Evolutionary conservation across 768 basidiomycete genomes (phyloP).

Genomic region (Leccinellum luteum): DNA sequence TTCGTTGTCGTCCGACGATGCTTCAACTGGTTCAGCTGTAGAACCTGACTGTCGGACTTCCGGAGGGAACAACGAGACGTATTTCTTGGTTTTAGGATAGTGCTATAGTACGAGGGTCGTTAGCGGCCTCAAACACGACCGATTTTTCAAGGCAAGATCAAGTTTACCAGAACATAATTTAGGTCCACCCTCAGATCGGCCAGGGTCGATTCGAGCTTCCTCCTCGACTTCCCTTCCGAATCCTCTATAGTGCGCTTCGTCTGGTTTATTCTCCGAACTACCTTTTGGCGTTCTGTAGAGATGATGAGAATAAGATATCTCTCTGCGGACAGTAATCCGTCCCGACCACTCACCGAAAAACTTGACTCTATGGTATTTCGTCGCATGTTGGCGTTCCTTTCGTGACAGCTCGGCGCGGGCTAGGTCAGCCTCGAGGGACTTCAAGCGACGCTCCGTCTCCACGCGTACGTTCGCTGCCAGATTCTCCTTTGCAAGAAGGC

Average conservation of each 20-base stretch:
- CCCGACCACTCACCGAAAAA: constrained; percentile 72
- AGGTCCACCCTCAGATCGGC: constrained; percentile 76
- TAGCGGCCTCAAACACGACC: background rate
- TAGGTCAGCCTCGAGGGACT: constrained; percentile 72
- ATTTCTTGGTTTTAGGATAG: constrained; percentile 83
- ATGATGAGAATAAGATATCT: background rate
- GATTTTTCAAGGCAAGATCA: background rate
- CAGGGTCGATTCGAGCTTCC: constrained; percentile 47
- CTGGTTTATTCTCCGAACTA: constrained; percentile 72
- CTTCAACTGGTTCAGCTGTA: constrained; percentile 4
- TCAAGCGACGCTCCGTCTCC: constrained; percentile 75
- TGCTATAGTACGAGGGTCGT: constrained; percentile 52
- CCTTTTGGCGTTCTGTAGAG: constrained; percentile 78
- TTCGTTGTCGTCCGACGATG: constrained; percentile 37
- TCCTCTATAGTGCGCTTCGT: constrained; percentile 52
- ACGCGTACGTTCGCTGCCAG: constrained; percentile 83
- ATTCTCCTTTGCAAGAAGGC: constrained; percentile 82
- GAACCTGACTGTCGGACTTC: constrained; percentile 37
- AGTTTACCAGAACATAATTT: constrained; percentile 80
- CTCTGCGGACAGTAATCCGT: background rate
- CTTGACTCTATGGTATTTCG: constrained; percentile 85
- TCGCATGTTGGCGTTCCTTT: constrained; percentile 71
- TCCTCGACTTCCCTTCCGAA: constrained; percentile 35
- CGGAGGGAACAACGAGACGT: constrained; percentile 86
- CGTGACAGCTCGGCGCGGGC: constrained; percentile 56